These are phyloP conservation scores for Helotiales sp. DNA, from an alignment of 2,329 filamentous ascomycete genomes.

Conservation along the genomic window DNA sequence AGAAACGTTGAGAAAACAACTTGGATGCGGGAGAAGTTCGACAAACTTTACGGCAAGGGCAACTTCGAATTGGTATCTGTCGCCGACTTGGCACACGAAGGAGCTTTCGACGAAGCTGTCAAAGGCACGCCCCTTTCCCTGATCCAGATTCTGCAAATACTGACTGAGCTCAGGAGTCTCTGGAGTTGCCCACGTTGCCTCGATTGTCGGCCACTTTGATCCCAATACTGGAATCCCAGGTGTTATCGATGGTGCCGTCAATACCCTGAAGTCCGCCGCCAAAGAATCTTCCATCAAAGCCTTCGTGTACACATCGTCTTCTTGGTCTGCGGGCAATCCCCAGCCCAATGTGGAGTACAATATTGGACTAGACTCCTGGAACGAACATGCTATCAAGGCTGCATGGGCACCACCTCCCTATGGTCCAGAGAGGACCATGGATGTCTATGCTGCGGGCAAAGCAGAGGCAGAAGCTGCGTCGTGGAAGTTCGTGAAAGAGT, in stretches of 20 bases:
- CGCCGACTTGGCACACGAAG: conserved; percentile 41
- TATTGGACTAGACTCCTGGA: conserved; percentile 44
- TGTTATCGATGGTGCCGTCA: conserved; percentile 39
- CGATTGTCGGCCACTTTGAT: conserved; percentile 44
- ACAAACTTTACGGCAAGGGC: conserved; percentile 43
- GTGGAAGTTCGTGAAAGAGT: conserved; percentile 47
- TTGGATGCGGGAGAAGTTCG: conserved; percentile 43
- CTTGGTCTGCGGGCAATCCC: conserved; percentile 35
- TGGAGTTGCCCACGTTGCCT: conserved; percentile 49
- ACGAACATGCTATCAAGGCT: conserved; percentile 41
- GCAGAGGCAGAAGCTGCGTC: conserved; percentile 45
- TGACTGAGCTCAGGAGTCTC: conserved; percentile 30
- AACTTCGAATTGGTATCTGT: conserved; percentile 45
- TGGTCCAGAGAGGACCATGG: conserved; percentile 10
- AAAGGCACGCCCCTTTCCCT: conserved; percentile 23
- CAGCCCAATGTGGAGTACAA: conserved; percentile 32
- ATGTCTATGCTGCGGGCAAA: conserved; percentile 49
- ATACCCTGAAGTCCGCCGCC: conserved; percentile 46
- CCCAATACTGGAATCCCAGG: conserved; percentile 48
- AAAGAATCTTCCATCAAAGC: conserved; percentile 44
- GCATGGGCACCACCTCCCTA: conserved; percentile 48
- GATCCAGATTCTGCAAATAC: not conserved
- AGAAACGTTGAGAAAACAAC: conserved; percentile 44
- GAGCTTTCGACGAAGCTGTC: conserved; percentile 36
- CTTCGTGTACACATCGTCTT: conserved; percentile 48